Evolutionary conservation across 805 yeast species (phyloP).

Genomic region (Candida ficus): DNA sequence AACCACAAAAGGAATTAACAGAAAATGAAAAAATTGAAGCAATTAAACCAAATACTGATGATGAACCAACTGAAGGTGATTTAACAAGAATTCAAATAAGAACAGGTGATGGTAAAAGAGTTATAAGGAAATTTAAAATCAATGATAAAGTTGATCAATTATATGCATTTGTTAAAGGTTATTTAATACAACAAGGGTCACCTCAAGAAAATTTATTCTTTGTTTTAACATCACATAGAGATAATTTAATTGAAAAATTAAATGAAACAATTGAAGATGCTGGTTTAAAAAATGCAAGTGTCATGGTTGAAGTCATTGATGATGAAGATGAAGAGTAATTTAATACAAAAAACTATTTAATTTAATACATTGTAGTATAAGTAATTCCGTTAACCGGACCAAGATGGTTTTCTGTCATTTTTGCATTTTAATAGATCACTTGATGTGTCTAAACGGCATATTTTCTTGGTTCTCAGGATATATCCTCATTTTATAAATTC

Average conservation of each 20-base stretch:
- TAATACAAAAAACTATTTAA: too few relatives aligned
- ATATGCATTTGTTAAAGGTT: slow-evolving; percentile 63
- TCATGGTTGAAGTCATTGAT: slow-evolving; percentile 18
- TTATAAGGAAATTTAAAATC: slow-evolving; percentile 62
- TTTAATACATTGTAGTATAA: too few relatives aligned
- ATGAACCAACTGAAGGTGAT: slow-evolving; percentile 50
- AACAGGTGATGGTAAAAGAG: slow-evolving; percentile 78
- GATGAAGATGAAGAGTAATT: slow-evolving; percentile 4
- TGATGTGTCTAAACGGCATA: too few relatives aligned
- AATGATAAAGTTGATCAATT: slow-evolving; percentile 54
- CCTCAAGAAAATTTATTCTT: slow-evolving; percentile 39
- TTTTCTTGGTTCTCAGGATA: too few relatives aligned
- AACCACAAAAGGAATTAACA: slow-evolving; percentile 22
- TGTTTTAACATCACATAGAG: slow-evolving; percentile 36
- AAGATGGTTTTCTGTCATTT: too few relatives aligned
- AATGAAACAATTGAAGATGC: slow-evolving; percentile 63
- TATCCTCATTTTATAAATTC: too few relatives aligned
- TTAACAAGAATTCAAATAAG: slow-evolving; percentile 75
- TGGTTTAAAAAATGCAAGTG: slow-evolving; percentile 76
- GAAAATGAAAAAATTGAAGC: slow-evolving; percentile 42
- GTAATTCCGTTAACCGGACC: too few relatives aligned
- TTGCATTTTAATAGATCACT: too few relatives aligned
- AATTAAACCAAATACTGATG: slow-evolving; percentile 46
- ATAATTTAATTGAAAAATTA: slow-evolving; percentile 48
- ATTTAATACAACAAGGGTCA: slow-evolving; percentile 33